Evolutionary conservation across 768 basidiomycete species (phyloP).

Genomic region (Pulveroboletus sp.): DNA sequence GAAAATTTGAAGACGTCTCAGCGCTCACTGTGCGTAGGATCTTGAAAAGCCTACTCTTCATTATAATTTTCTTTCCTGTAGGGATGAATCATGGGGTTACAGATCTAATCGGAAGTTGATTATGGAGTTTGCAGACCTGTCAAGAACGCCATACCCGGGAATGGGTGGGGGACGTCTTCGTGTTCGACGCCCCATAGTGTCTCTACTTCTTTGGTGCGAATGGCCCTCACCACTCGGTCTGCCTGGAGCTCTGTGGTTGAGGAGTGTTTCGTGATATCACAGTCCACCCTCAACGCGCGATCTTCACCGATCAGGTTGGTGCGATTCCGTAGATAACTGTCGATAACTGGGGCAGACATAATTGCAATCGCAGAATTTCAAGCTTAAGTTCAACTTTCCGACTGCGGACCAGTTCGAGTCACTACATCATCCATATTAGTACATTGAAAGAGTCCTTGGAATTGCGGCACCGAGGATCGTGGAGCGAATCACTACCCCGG

Average conservation of each 20-base stretch:
- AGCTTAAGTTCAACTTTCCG: too few species aligned
- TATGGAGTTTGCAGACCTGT: slow-evolving; percentile 42
- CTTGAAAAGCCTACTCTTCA: slow-evolving; percentile 38
- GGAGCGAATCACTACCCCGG: background rate
- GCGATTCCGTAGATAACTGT: slow-evolving; percentile 17
- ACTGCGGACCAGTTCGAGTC: background rate
- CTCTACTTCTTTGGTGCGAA: slow-evolving; percentile 51
- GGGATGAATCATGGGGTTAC: background rate
- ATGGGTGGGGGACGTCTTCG: slow-evolving; percentile 52
- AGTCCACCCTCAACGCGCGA: slow-evolving; percentile 49
- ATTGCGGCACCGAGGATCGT: background rate
- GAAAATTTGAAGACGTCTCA: background rate
- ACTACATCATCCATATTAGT: too few species aligned
- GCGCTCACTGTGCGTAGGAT: slow-evolving; percentile 34
- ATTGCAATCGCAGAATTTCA: too few species aligned
- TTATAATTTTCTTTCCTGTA: slow-evolving; percentile 33
- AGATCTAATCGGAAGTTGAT: background rate
- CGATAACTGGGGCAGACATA: slow-evolving; percentile 6
- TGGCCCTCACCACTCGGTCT: slow-evolving; percentile 50
- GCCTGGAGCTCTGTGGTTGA: slow-evolving; percentile 47
- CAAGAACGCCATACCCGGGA: slow-evolving; percentile 76
- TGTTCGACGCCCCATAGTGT: slow-evolving; percentile 58
- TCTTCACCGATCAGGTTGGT: slow-evolving; percentile 38
- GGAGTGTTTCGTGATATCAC: slow-evolving; percentile 17
- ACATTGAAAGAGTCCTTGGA: too few species aligned